phyloP scores from a whole-genome alignment of 139 green algal genomes.

The Ettlia oleoabundans region DNA sequence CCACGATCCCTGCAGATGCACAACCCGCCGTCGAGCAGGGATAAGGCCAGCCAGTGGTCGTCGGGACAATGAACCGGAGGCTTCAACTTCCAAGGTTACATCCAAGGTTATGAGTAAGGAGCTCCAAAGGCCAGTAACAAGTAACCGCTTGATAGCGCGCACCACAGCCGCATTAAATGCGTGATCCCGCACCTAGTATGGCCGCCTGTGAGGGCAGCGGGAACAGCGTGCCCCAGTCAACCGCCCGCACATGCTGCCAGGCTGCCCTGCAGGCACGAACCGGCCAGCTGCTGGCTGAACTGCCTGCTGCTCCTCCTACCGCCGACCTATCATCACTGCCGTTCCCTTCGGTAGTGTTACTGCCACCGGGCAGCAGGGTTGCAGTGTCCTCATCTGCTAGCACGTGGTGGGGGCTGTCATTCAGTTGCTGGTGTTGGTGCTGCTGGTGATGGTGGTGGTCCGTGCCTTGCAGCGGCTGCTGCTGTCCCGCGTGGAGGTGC shows the following conservation, averaged over 20 bases:
- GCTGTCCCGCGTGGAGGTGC: neutral
- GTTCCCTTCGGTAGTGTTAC: neutral
- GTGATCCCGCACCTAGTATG: slow-evolving; percentile 10
- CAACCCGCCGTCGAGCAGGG: neutral
- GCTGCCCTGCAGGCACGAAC: neutral
- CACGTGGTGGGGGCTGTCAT: neutral
- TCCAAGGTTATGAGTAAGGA: neutral
- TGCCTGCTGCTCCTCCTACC: neutral
- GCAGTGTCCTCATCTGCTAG: slow-evolving; percentile 5
- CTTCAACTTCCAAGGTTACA: neutral
- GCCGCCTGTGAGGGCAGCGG: slow-evolving; percentile 45
- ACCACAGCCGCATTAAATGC: neutral
- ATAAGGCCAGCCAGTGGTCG: neutral
- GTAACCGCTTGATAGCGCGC: neutral
- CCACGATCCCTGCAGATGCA: slow-evolving; percentile 30
- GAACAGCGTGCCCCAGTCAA: slow-evolving; percentile 35
- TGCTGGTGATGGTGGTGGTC: neutral
- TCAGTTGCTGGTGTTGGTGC: neutral
- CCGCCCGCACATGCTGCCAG: neutral
- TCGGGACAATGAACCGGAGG: neutral
- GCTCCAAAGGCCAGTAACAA: neutral
- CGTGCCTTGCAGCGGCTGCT: neutral
- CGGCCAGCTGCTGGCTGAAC: neutral
- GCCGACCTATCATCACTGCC: neutral
- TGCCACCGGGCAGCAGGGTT: neutral